Evolutionary conservation across 2,329 filamentous ascomycete genomes (phyloP), one percentile per base, ranked within the genome.

Genomic region (Aspergillus glaucus): DNA sequence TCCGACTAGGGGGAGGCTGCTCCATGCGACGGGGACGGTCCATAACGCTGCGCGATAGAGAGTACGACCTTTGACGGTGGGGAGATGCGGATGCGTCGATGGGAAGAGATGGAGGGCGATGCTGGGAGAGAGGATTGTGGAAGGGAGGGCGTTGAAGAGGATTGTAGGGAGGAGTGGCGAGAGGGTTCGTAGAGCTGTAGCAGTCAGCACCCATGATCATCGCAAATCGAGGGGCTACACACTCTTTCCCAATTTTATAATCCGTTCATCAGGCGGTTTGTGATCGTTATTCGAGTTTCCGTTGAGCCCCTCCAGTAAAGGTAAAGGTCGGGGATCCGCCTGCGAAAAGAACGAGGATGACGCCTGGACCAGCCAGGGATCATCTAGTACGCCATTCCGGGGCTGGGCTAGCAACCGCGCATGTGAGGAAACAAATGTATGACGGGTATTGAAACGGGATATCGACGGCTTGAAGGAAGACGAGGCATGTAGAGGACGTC

Each of bases 21-120:
- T 94, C 93, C 93, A 98, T 26, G 91, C 92, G 45, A 98, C 86
- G 0, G 93, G 93, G 0, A 91, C 90, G 0, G 93, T 96, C 91
- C 91, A 97, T 34, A 98, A 76, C 2, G 93, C 93, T 15, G 93
- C 92, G 32, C 87, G 87, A 68, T 98, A 98, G 43, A 89, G 86
- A 32, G 96, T 86, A 43, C 87, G 83, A 46, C 93, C 93, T 24
- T 88, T 88, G 37, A 97, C 93, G n/a, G 84, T 87, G 30, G 93
- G 93, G 2, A 98, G 87, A 55, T 77, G 74, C n/a, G 73, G 74
- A 54, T 77, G 74, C 4, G 74, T 76, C 4, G 81, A 85, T 17
- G 82, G 82, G 56, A 85, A 85, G 10, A 85, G 74, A 58, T 84
- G 80, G 17, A 85, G 75, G 22, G 74, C 78, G 46, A 85, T 80